These are phyloP conservation scores for Rhizoclosmatium globosum DNA, from an alignment of 192 early-diverging fungal species.

Conservation along the genomic window DNA sequence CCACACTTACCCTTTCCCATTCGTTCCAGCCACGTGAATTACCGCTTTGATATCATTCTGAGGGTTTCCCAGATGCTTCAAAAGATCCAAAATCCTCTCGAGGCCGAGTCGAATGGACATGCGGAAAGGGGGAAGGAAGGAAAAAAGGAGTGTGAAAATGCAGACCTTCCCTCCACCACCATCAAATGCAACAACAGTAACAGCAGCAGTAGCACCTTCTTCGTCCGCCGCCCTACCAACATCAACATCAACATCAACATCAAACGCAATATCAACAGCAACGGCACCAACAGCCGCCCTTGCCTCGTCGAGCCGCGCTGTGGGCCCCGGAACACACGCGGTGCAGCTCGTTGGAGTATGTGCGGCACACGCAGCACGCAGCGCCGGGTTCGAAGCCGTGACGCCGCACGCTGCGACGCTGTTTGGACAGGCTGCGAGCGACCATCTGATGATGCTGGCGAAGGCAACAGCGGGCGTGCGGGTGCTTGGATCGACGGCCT, in stretches of 20 bases:
- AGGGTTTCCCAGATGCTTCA: slow-evolving; percentile 58
- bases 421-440: neutral
- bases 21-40: slow-evolving; percentile 89
- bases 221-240: neutral
- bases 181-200: neutral
- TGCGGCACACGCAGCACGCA: neutral
- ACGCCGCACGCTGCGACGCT: neutral
- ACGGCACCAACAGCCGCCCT: neutral
- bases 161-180: too few species aligned
- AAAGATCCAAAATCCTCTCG: slow-evolving; percentile 57
- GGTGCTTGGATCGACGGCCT: neutral
- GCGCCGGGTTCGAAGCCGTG: slow-evolving; percentile 4
- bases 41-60: slow-evolving; percentile 53
- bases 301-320: neutral
- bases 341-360: neutral
- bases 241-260: neutral
- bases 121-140: too few species aligned
- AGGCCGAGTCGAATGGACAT: slow-evolving; percentile 50
- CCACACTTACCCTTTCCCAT: slow-evolving; percentile 75
- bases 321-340: neutral
- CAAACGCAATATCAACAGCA: neutral
- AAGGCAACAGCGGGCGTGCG: neutral
- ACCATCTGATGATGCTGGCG: neutral
- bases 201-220: neutral
- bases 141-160: too few species aligned